Base-by-base conservation (phyloP, 164 flowering plant genomes). In the Vitis riparia region DNA sequence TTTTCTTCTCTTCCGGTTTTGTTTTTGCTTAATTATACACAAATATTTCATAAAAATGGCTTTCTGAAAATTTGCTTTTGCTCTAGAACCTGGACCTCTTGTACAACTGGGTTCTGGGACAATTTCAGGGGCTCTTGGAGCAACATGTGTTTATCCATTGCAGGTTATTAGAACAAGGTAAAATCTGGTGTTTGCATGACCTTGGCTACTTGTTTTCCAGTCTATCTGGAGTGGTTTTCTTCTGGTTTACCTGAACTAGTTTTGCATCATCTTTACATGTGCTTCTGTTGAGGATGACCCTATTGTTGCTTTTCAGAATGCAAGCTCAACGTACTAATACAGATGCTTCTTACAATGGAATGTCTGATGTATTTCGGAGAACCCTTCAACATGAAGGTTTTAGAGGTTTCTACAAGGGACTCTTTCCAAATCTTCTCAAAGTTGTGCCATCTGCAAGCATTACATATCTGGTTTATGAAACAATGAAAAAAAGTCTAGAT, bases 101-200 rank as follows among this genome's bases (percentile, higher is more conserved):
- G 85, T 88, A 80, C 98, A 92, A 80, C 80, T 94, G 67, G 91
- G 95, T 23, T 93, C 98, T 75, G 99, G 99, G 65, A 96, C 94
- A 48, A 59, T 91, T 11, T 96, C 99, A 2, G 99, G 97, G 75
- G 89, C 98, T 69, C 88, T 96, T 71, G 99, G 98, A 71, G 99
- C 99, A 57, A 86, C 94, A 4, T 96, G 95, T 77, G 99, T 93
- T 71, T 96, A 96, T 69, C 99, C 99, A 0, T 82, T 96, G 79
- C 99, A 96, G 85, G 99, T 96, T 72, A 78, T 96, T 50, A 76
- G 99, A 67, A 96, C 99, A 60, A 91, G 99, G 99, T 93, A 84
- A 76, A 14, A 32, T 32, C 44, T 32, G 44, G 13, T 63, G 50
- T 68, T 9, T 64, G 71, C 62, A 88, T 92, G 85, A 76, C 94